Conservation (phyloP, 805 yeast species). For the Candida koratica region DNA sequence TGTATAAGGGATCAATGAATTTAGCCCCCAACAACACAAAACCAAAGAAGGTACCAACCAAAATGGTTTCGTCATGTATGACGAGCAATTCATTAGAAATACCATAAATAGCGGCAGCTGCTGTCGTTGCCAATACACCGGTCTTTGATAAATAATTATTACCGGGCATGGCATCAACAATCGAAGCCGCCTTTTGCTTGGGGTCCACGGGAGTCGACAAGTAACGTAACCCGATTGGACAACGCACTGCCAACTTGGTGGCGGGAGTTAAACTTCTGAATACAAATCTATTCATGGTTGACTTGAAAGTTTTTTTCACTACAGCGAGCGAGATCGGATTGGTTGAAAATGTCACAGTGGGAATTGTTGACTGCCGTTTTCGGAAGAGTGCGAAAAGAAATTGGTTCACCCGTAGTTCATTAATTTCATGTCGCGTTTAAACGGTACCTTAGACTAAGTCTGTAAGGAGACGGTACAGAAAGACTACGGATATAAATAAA, state of each 20-base stretch:
- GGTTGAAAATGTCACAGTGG: conserved; percentile 20
- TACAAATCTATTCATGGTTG: conserved; percentile 43
- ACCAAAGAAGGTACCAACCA: conserved; percentile 75
- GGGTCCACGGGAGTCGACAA: conserved; percentile 76
- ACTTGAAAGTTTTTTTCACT: conserved; percentile 19
- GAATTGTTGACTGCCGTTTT: too few species aligned
- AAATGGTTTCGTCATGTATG: conserved; percentile 88
- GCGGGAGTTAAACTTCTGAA: conserved; percentile 42
- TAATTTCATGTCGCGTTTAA: too few species aligned
- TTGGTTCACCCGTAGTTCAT: too few species aligned
- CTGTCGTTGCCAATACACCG: conserved; percentile 88
- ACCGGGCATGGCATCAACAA: conserved; percentile 93
- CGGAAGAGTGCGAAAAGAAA: too few species aligned
- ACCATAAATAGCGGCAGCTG: conserved; percentile 93
- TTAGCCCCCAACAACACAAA: conserved; percentile 75
- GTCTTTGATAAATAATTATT: conserved; percentile 84
- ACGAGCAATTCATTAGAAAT: conserved; percentile 90
- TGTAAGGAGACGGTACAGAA: too few species aligned
- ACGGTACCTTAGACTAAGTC: too few species aligned
- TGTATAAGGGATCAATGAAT: conserved; percentile 90
- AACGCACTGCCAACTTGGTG: conserved; percentile 37
- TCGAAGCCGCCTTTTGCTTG: conserved; percentile 83
- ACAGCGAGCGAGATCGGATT: conserved; percentile 23
- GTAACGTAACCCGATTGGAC: conserved; percentile 59
- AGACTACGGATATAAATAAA: too few species aligned